Conservation (phyloP, 768 basidiomycete species). For the Pisolithus microcarpus region DNA sequence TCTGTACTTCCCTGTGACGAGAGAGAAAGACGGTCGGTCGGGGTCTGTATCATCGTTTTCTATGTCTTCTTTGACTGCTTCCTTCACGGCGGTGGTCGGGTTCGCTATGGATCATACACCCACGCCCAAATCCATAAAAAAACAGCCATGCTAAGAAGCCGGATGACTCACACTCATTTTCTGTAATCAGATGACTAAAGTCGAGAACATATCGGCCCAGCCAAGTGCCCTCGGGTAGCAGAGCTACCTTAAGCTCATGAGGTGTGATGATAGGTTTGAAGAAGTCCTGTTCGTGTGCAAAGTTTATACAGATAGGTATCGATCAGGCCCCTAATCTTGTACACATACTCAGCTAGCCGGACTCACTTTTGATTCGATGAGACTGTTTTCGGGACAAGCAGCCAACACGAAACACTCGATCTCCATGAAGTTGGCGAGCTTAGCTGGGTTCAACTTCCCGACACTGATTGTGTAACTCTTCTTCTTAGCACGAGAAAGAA, state of each 20-base stretch:
- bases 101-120: slow-evolving; percentile 3
- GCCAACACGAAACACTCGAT: slow-evolving; percentile 94
- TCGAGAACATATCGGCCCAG: slow-evolving; percentile 74
- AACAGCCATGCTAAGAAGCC: background rate
- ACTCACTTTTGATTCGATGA: slow-evolving; percentile 64
- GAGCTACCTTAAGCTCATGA: slow-evolving; percentile 78
- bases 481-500: slow-evolving; percentile 62
- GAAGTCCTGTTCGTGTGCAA: slow-evolving; percentile 57
- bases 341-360: background rate
- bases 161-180: slow-evolving; percentile 16
- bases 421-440: slow-evolving; percentile 92
- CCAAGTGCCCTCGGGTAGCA: slow-evolving; percentile 66
- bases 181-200: slow-evolving; percentile 53
- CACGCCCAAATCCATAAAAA: background rate
- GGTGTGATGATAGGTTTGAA: slow-evolving; percentile 89
- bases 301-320: no score
- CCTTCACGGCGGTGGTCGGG: background rate
- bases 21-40: slow-evolving; percentile 78
- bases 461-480: slow-evolving; percentile 95
- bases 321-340: background rate
- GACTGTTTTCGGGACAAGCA: slow-evolving; percentile 88
- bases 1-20: slow-evolving; percentile 80
- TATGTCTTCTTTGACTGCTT: background rate
- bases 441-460: slow-evolving; percentile 90
- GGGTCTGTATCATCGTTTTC: slow-evolving; percentile 43